A percentile compares a stretch with the other conserved stretches of the same genome.
Evolutionary conservation across 73 alveolate species (phyloP).

Genomic region (Tetrahymena malaccensis): DNA sequence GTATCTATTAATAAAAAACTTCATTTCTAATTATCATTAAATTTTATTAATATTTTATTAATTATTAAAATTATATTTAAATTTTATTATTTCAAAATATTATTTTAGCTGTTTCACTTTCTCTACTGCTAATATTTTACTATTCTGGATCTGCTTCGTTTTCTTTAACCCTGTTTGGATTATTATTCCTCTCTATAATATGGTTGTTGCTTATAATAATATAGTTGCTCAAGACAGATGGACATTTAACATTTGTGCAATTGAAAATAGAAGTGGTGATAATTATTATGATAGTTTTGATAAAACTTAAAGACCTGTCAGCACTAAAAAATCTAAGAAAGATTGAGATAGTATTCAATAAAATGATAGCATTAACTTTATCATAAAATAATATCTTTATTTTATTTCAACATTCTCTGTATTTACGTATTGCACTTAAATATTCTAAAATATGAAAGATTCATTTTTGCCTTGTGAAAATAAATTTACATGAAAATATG

Average conservation of each 20-base stretch:
- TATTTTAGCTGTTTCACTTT: constrained; percentile 9
- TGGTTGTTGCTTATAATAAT: not conserved
- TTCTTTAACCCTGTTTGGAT: constrained; percentile 32
- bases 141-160: constrained; percentile 36
- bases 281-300: not conserved
- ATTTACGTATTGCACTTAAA: no score
- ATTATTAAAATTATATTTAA: not conserved
- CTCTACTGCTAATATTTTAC: not conserved
- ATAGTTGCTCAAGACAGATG: not conserved
- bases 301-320: not conserved
- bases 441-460: no score
- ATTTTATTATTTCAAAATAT: not conserved
- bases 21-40: not conserved
- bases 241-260: not conserved
- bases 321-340: not conserved
- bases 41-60: not conserved
- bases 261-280: not conserved
- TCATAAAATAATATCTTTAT: no score
- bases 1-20: no score
- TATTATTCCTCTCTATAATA: not conserved
- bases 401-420: no score
- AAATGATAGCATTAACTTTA: no score
- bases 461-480: no score
- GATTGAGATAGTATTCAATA: not conserved
- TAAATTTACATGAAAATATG: no score